Evolutionary conservation across 352 stramenopile genomes (phyloP).

Genomic region (Phytopythium litorale): DNA sequence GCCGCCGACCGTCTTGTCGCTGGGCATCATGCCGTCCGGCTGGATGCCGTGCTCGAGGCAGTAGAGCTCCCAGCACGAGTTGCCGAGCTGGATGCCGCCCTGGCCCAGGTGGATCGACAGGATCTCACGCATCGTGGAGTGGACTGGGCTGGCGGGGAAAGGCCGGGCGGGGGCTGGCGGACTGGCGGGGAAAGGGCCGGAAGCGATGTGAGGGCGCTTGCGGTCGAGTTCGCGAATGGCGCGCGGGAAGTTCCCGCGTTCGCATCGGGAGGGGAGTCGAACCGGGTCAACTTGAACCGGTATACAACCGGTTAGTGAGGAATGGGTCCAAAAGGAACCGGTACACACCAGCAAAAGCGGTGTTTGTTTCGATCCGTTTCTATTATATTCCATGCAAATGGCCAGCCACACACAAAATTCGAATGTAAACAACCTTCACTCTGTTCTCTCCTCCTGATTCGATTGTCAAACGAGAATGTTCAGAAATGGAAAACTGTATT

Average conservation of each 20-base stretch:
- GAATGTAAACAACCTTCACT: too few relatives aligned
- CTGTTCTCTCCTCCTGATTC: too few relatives aligned
- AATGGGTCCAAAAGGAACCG: too few relatives aligned
- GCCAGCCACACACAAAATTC: too few relatives aligned
- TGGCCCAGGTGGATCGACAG: conserved; percentile 95
- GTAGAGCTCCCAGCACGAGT: conserved; percentile 89
- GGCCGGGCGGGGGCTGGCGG: too few relatives aligned
- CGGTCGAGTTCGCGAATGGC: conserved; percentile 3
- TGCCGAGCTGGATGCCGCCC: conserved; percentile 69
- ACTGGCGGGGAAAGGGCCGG: conserved; percentile 3
- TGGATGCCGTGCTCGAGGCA: conserved; percentile 89
- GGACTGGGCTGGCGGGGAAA: too few relatives aligned
- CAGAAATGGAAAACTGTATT: too few relatives aligned
- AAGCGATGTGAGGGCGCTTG: conserved; percentile 5
- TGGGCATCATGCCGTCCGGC: conserved; percentile 60
- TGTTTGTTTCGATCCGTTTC: too few relatives aligned
- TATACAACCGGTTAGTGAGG: too few relatives aligned
- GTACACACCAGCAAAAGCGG: too few relatives aligned
- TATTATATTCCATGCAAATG: too few relatives aligned
- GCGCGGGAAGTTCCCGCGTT: neutral
- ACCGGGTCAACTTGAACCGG: neutral
- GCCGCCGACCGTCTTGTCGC: conserved; percentile 7
- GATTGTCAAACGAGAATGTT: too few relatives aligned
- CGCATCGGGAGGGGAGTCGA: neutral
- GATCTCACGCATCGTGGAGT: conserved; percentile 89